A percentile compares a stretch with the other conserved stretches of the same genome.
Evolutionary conservation across 371 early-diverging fungal genomes (phyloP).

Genomic region (Lichtheimia corymbifera): DNA sequence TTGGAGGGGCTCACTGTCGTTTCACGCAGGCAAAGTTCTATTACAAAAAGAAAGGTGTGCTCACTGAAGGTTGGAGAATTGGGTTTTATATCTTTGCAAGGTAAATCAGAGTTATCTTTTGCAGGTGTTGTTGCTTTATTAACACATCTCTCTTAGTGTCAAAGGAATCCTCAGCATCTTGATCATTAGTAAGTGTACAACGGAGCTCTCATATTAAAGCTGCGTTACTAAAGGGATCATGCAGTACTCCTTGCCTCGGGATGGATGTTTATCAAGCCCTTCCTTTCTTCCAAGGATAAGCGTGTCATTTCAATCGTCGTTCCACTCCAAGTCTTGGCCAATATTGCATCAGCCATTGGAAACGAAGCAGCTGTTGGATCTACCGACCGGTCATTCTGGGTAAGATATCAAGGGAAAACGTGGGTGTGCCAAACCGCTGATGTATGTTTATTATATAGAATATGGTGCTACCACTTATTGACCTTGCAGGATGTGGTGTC

Average conservation of each 20-base stretch:
- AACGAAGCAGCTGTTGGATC: slow-evolving; percentile 58
- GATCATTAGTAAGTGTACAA: slow-evolving; percentile 40
- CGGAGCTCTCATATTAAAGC: background rate
- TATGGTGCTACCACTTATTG: slow-evolving; percentile 51
- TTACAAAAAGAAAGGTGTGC: slow-evolving; percentile 48
- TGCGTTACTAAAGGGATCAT: background rate
- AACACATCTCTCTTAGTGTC: slow-evolving; percentile 26
- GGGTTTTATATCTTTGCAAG: slow-evolving; percentile 61
- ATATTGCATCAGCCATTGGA: slow-evolving; percentile 50
- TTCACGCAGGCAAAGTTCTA: slow-evolving; percentile 48
- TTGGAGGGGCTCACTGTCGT: too few species aligned
- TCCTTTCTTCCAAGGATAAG: slow-evolving; percentile 55
- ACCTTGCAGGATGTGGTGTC: slow-evolving; percentile 50
- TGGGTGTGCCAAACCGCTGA: too few species aligned
- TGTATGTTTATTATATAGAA: slow-evolving; percentile 21
- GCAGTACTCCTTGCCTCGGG: slow-evolving; percentile 57
- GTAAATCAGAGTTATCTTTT: slow-evolving; percentile 20
- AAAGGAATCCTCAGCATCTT: slow-evolving; percentile 58
- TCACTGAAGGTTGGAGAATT: slow-evolving; percentile 56
- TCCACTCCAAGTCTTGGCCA: slow-evolving; percentile 58
- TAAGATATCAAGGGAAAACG: slow-evolving; percentile 13
- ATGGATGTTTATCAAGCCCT: slow-evolving; percentile 66
- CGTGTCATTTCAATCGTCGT: slow-evolving; percentile 53
- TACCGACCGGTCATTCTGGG: slow-evolving; percentile 56
- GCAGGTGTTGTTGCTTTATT: background rate